These are phyloP conservation scores for Pugionium cornutum DNA, from an alignment of 345 rosid species.

Conservation along the genomic window DNA sequence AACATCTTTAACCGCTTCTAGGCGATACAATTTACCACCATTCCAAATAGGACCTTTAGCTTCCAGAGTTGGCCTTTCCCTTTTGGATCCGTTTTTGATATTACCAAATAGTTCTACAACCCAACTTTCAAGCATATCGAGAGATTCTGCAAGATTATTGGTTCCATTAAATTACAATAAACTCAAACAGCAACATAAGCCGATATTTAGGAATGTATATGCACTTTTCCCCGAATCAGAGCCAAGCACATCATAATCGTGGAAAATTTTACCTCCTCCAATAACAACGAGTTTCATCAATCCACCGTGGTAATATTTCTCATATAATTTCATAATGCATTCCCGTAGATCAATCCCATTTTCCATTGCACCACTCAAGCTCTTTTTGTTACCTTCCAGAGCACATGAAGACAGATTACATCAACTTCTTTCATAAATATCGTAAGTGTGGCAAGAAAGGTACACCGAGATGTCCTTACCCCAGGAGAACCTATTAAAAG, in stretches of 20 bases:
- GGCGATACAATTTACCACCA: slow-evolving; percentile 71
- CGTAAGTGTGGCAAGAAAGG: slow-evolving; percentile 24
- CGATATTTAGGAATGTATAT: slow-evolving; percentile 6
- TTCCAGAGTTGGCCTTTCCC: slow-evolving; percentile 50
- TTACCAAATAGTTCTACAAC: slow-evolving; percentile 71
- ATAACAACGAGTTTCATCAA: slow-evolving; percentile 94
- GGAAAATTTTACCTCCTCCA: slow-evolving; percentile 75
- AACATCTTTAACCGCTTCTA: slow-evolving; percentile 90
- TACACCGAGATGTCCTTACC: slow-evolving; percentile 55
- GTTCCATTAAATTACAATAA: slow-evolving; percentile 8
- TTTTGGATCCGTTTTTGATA: slow-evolving; percentile 65
- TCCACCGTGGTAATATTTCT: slow-evolving; percentile 78
- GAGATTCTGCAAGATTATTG: slow-evolving; percentile 63
- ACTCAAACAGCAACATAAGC: slow-evolving; percentile 13
- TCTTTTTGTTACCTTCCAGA: slow-evolving; percentile 84
- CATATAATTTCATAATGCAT: slow-evolving; percentile 63
- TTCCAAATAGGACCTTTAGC: slow-evolving; percentile 78
- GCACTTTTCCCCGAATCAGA: slow-evolving; percentile 2
- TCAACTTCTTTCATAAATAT: slow-evolving; percentile 27
- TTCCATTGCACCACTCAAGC: slow-evolving; percentile 82
- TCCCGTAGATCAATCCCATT: slow-evolving; percentile 84
- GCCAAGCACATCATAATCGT: slow-evolving; percentile 25
- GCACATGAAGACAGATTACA: slow-evolving; percentile 30
- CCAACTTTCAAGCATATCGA: slow-evolving; percentile 90
- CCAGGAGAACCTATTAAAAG: slow-evolving; percentile 81